Percentiles rank a stretch among this genome's conserved stretches.
Evolutionary conservation across 768 basidiomycete species (phyloP).

Genomic region (Suillus sp.): DNA sequence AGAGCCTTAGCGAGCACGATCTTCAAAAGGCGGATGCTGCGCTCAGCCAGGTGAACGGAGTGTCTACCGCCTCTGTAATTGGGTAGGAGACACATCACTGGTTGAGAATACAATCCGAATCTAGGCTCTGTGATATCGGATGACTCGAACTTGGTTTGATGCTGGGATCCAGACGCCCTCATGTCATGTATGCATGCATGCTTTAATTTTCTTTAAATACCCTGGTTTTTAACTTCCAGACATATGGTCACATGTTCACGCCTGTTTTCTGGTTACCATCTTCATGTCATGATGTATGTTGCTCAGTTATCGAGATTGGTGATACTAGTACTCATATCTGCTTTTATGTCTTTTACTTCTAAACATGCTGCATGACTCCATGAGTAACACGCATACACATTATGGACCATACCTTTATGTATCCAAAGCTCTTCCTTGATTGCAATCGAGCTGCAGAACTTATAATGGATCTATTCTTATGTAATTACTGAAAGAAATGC

Average conservation of each 20-base stretch:
- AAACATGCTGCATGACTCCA: background rate
- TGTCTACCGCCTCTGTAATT: background rate
- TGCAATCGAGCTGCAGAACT: background rate
- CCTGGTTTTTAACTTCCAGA: background rate
- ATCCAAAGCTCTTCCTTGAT: background rate
- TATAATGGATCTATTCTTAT: background rate
- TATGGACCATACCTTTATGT: background rate
- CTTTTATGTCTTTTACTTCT: background rate
- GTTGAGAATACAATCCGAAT: background rate
- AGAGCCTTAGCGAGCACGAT: constrained; percentile 86
- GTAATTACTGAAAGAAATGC: background rate
- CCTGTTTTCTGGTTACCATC: background rate
- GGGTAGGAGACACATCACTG: background rate
- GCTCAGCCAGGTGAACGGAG: constrained; percentile 58
- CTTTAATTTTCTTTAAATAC: background rate
- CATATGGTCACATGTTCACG: background rate
- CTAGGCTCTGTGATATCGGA: background rate
- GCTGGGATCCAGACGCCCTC: background rate
- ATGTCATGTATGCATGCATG: background rate
- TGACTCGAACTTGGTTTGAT: background rate
- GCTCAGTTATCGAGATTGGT: background rate
- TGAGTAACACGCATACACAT: background rate
- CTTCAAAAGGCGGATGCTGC: constrained; percentile 86
- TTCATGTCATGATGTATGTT: background rate
- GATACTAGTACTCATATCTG: background rate